Percentiles rank a stretch among this genome's conserved stretches.
Conservation (phyloP, 2,329 filamentous ascomycete species). For the Sporothrix euskadiensis region DNA sequence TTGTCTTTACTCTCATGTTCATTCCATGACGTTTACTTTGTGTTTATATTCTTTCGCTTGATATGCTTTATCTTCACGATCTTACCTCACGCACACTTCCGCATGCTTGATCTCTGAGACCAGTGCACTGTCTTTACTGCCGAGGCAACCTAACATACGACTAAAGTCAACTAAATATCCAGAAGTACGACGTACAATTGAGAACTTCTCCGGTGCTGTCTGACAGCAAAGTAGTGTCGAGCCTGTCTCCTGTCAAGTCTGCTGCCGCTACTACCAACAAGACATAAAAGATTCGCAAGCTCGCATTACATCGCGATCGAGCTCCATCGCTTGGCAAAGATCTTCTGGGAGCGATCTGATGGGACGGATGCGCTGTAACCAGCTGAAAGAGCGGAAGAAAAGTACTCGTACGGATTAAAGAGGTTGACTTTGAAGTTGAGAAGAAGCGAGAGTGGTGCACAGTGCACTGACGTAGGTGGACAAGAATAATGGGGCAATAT, state of each 20-base stretch:
- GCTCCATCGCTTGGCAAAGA: slow-evolving; percentile 6
- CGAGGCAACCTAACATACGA: too few relatives aligned
- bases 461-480: neutral
- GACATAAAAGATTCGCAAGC: neutral
- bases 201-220: too few relatives aligned
- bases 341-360: neutral
- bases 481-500: neutral
- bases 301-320: neutral
- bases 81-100: neutral
- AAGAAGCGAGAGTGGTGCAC: neutral
- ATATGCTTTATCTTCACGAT: neutral
- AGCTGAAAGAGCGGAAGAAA: neutral
- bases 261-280: too few relatives aligned
- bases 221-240: neutral
- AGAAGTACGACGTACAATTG: too few relatives aligned
- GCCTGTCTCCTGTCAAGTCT: neutral
- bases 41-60: neutral
- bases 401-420: neutral
- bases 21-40: neutral
- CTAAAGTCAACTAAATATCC: too few relatives aligned
- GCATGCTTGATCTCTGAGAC: neutral
- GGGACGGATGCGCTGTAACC: too few relatives aligned
- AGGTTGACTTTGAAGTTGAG: neutral
- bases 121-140: too few relatives aligned
- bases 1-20: neutral